phyloP scores from a whole-genome alignment of 805 yeast genomes.

The Hanseniaspora valbyensis region DNA sequence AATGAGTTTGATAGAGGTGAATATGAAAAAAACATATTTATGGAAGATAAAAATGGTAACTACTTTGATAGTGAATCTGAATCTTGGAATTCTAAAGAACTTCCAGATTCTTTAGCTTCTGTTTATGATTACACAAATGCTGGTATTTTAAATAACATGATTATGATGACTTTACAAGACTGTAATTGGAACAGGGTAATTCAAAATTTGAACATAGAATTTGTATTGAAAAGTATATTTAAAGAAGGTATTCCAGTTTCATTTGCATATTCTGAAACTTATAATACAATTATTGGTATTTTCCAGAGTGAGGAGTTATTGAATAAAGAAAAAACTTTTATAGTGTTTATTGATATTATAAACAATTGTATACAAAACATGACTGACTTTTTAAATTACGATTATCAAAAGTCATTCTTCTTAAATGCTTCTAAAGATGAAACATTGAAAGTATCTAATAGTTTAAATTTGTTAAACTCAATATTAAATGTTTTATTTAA shows the following conservation, averaged over 20 bases:
- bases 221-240: background rate
- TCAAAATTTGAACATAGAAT: background rate
- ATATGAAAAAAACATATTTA: background rate
- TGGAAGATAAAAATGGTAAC: slow-evolving; percentile 1
- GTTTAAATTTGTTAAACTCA: background rate
- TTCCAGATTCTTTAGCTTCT: background rate
- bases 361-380: slow-evolving; percentile 27
- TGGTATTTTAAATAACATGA: slow-evolving; percentile 2
- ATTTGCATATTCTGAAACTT: slow-evolving; percentile 9
- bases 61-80: background rate
- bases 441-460: background rate
- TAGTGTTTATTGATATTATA: slow-evolving; percentile 28
- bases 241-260: slow-evolving; percentile 1
- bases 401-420: slow-evolving; percentile 24
- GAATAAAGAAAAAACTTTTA: slow-evolving; percentile 20
- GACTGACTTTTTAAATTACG: slow-evolving; percentile 22
- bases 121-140: slow-evolving; percentile 10
- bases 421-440: slow-evolving; percentile 18
- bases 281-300: slow-evolving; percentile 10
- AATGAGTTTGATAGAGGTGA: slow-evolving; percentile 25
- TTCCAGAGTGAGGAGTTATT: background rate
- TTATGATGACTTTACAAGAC: slow-evolving; percentile 5
- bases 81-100: background rate
- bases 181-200: slow-evolving; percentile 9
- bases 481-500: background rate